Evolutionary conservation across 2,329 filamentous ascomycete genomes (phyloP).

Genomic region (Sporothrix inflata): DNA sequence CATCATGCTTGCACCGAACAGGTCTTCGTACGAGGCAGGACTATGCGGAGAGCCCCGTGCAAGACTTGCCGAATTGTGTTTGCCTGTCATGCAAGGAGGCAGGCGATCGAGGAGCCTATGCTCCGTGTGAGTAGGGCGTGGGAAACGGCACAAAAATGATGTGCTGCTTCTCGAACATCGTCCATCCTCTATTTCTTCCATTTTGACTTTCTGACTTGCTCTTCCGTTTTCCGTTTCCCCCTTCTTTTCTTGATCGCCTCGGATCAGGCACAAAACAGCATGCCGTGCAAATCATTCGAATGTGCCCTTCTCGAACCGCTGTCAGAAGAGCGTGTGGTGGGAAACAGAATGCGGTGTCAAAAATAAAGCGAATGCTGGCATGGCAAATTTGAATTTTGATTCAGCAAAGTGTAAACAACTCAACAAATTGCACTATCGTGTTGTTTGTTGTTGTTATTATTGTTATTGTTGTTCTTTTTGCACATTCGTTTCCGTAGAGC

Average conservation of each 20-base stretch:
- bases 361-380: not conserved
- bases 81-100: too few species aligned
- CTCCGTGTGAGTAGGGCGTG: not conserved
- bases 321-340: not conserved
- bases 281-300: conserved; percentile 16
- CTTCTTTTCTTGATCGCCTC: conserved; percentile 2
- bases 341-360: not conserved
- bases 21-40: not conserved
- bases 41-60: not conserved
- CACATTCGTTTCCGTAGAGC: not conserved
- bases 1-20: not conserved
- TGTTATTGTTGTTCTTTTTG: not conserved
- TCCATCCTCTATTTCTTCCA: not conserved
- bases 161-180: not conserved
- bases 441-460: not conserved
- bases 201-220: not conserved
- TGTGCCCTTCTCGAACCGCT: not conserved
- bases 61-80: not conserved
- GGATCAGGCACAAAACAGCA: conserved; percentile 20
- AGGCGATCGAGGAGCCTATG: not conserved
- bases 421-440: not conserved
- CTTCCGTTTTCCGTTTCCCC: not conserved
- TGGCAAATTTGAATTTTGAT: not conserved
- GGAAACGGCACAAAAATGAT: not conserved
- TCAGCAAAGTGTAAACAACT: not conserved